These are phyloP conservation scores for Hippophae tibetana DNA, from an alignment of 306 rosid species.

Conservation along the genomic window DNA sequence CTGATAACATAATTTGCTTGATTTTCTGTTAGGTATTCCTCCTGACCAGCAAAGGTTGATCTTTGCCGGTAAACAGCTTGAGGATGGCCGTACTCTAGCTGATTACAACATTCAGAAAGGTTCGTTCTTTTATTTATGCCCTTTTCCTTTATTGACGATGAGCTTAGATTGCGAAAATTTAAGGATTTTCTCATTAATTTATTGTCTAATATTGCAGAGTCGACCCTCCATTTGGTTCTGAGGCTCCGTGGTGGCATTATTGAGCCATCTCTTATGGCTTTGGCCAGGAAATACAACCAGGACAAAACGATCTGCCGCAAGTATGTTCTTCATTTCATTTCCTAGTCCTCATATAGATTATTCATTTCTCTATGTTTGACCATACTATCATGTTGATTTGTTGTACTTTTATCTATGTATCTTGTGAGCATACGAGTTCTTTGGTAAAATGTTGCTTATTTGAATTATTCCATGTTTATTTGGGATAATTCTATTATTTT, in stretches of 20 bases:
- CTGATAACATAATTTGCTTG: too few relatives aligned
- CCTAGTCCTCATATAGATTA: not conserved
- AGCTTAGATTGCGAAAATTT: not conserved
- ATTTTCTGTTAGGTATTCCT: conserved; percentile 49
- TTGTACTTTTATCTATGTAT: too few relatives aligned
- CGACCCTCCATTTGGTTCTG: conserved; percentile 88
- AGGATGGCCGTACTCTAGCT: conserved; percentile 97
- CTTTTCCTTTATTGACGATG: not conserved
- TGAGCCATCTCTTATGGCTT: conserved; percentile 94
- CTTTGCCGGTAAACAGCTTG: conserved; percentile 95
- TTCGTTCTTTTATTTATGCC: not conserved
- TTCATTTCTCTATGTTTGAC: not conserved
- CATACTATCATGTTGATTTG: too few relatives aligned
- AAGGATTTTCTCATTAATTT: not conserved
- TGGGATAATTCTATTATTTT: too few relatives aligned
- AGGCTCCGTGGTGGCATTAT: conserved; percentile 99
- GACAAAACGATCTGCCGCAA: conserved; percentile 97
- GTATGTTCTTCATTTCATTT: conserved; percentile 29
- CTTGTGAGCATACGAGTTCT: too few relatives aligned
- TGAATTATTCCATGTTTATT: too few relatives aligned
- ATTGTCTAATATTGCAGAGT: conserved; percentile 30
- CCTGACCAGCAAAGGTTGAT: conserved; percentile 98
- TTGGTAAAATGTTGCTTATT: too few relatives aligned
- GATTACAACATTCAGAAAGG: conserved; percentile 97
- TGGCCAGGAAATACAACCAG: conserved; percentile 94